Evolutionary conservation across 1,284 basidiomycete species (phyloP), one percentile per base, ranked within the genome.

Genomic region (Sporisorium reilianum): DNA sequence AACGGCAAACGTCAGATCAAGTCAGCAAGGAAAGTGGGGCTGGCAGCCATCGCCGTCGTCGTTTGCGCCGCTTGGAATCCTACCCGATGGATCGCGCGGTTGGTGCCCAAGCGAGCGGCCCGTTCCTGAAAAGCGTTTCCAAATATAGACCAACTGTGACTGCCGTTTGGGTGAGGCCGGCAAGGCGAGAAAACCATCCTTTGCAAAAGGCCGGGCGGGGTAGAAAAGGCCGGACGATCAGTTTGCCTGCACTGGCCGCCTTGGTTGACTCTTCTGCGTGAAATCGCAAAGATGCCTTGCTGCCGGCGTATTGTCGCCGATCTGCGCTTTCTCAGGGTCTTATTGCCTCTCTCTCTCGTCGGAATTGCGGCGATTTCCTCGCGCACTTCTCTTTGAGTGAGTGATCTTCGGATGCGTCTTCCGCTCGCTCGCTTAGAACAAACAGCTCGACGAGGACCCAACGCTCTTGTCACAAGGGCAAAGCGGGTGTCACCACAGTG

Each of bases 281-380:
- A 30, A 30, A 5, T 30, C n/a, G n/a, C n/a, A n/a, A n/a, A n/a
- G n/a, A n/a, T n/a, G n/a, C n/a, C n/a, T n/a, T n/a, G n/a, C n/a
- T n/a, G n/a, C n/a, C n/a, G n/a, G n/a, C n/a, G n/a, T n/a, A n/a
- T 46, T 26, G 45, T 7, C 45, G 45, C 45, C 45, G 28, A 18
- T 46, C 28, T n/a, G 45, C 12, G 45, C 42, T 7, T 18, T 18
- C 28, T 18, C 3, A 46, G 45, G 26, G 45, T 46, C 45, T 46
- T 30, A 23, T 41, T 18, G 7, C 28, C 40, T 26, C 45, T 38
- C 25, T 48, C 28, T 38, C 16, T 48, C 44, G 36, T 54, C 62
- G 62, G 62, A 64, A 25, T 64, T 54, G 55, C 62, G 62, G 55
- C 62, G 55, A 49, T 54, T 64, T 64, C 12, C 40, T 52, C 14